Percentiles rank a stretch among this genome's conserved stretches.
Evolutionary conservation across 2,329 filamentous ascomycete genomes (phyloP).

Genomic region (Coniochaeta sp.): DNA sequence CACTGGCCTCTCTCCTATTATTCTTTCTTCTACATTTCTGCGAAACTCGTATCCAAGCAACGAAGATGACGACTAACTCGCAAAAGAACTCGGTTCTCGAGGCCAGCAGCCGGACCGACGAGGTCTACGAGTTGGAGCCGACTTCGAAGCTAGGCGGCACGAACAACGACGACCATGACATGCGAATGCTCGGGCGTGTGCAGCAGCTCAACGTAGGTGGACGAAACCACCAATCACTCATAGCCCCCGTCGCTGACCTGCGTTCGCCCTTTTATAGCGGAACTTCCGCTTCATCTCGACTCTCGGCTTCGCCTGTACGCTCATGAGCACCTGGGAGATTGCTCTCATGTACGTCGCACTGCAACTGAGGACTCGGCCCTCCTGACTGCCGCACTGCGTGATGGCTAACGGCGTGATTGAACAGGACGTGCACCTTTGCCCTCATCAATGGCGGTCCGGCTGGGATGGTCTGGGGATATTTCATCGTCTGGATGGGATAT

Average conservation of each 20-base stretch:
- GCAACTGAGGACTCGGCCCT: neutral
- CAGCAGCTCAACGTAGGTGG: constrained; percentile 12
- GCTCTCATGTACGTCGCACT: constrained; percentile 25
- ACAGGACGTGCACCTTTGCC: constrained; percentile 24
- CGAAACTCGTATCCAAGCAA: neutral
- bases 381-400: neutral
- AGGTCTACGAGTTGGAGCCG: constrained; percentile 12
- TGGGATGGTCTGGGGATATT: constrained; percentile 44
- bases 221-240: constrained; percentile 12
- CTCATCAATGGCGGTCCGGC: constrained; percentile 44
- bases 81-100: constrained; percentile 7
- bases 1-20: neutral
- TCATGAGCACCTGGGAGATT: constrained; percentile 48
- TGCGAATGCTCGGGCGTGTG: constrained; percentile 17
- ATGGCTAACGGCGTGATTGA: constrained; percentile 7
- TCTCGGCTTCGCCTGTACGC: constrained; percentile 44
- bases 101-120: constrained; percentile 6
- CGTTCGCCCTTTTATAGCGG: constrained; percentile 20
- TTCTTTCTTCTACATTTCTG: neutral
- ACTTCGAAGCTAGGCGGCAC: constrained; percentile 16
- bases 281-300: constrained; percentile 44
- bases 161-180: constrained; percentile 22
- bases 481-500: constrained; percentile 39
- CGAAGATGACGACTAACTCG: neutral
- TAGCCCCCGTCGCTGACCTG: no score